Conservation (phyloP, 202 grass and related monocot species). For the Carex arenaria region DNA sequence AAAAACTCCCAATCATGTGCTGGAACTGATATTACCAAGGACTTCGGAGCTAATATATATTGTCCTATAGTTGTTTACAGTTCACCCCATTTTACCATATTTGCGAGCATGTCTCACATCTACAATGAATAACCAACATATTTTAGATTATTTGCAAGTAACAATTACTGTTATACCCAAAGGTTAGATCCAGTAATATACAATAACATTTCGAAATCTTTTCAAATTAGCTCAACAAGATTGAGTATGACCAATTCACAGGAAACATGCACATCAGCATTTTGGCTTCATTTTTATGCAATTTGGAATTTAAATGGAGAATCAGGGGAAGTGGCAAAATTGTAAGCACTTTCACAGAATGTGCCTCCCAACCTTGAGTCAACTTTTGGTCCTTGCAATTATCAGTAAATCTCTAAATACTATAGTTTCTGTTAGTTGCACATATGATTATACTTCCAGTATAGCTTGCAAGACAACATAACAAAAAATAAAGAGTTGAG, state of each 20-base stretch:
- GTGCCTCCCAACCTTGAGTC: neutral
- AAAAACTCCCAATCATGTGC: conserved; percentile 4
- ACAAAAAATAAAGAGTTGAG: neutral
- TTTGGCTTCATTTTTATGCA: neutral
- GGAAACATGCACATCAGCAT: neutral
- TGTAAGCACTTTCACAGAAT: neutral
- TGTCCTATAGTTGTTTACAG: neutral
- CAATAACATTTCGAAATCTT: neutral
- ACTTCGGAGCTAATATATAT: neutral
- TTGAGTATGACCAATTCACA: neutral
- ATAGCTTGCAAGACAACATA: neutral
- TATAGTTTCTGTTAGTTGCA: neutral
- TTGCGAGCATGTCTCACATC: neutral
- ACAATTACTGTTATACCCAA: neutral
- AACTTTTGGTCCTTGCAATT: neutral
- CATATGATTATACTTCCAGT: too few relatives aligned
- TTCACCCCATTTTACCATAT: conserved; percentile 7
- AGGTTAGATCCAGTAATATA: neutral
- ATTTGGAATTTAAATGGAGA: neutral
- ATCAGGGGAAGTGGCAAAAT: neutral
- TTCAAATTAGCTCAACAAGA: neutral
- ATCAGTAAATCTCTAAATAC: neutral
- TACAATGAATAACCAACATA: conserved; percentile 1
- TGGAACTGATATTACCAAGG: conserved; percentile 16
- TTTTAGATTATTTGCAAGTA: neutral